Evolutionary conservation across 2,329 filamentous ascomycete genomes (phyloP).

Genomic region (Fusarium armeniacum): DNA sequence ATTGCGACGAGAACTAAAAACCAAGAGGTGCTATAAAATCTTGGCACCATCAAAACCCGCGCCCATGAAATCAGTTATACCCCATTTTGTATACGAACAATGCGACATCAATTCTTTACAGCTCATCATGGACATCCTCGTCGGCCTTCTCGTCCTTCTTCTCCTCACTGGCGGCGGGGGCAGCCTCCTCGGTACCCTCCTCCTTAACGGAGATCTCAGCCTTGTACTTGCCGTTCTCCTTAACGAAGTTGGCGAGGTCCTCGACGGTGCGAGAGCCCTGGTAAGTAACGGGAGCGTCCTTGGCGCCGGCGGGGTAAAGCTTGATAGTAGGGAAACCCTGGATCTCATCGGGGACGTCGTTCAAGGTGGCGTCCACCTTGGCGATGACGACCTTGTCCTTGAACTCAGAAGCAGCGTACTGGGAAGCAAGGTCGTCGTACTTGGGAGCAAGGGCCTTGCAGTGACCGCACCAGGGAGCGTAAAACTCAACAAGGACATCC

Average conservation of each 20-base stretch:
- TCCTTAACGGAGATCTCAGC: slow-evolving; percentile 73
- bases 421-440: slow-evolving; percentile 89
- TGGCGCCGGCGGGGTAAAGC: slow-evolving; percentile 91
- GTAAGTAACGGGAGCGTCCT: slow-evolving; percentile 89
- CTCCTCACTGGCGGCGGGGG: slow-evolving; percentile 67
- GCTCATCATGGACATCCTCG: slow-evolving; percentile 76
- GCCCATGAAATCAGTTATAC: slow-evolving; percentile 54
- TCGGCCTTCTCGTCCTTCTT: slow-evolving; percentile 62
- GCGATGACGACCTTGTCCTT: slow-evolving; percentile 90
- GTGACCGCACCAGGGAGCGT: slow-evolving; percentile 99
- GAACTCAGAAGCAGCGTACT: slow-evolving; percentile 83
- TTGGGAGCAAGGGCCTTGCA: slow-evolving; percentile 98
- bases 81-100: slow-evolving; percentile 50
- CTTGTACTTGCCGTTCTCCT: slow-evolving; percentile 94
- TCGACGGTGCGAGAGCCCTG: slow-evolving; percentile 88
- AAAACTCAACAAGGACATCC: slow-evolving; percentile 98
- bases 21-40: slow-evolving; percentile 43
- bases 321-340: slow-evolving; percentile 99
- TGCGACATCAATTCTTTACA: slow-evolving; percentile 68
- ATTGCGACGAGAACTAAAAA: slow-evolving; percentile 51
- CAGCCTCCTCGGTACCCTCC: slow-evolving; percentile 68
- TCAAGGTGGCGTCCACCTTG: slow-evolving; percentile 96
- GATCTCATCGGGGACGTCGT: slow-evolving; percentile 97
- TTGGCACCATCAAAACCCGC: slow-evolving; percentile 51
- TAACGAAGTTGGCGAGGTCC: slow-evolving; percentile 91